Base-by-base conservation (phyloP, 495 filamentous ascomycete species). In the Ascodesmis nigricans region DNA sequence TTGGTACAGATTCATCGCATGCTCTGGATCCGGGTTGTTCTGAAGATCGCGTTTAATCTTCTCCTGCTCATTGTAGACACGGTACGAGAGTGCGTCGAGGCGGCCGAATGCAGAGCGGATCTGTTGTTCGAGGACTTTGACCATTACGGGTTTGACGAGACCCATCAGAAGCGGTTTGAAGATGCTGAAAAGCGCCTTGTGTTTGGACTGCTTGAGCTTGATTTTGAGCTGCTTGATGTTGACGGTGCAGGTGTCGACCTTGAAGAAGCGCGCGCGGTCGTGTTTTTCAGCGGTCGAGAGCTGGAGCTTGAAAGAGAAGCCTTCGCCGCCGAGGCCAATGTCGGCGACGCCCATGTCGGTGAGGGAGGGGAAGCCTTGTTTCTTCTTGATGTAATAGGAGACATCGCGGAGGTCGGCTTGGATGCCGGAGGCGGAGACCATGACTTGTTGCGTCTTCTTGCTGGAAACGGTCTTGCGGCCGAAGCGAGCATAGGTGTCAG, bases 401-500 rank as follows among this genome's bases (percentile, higher is more conserved):
- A 97, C 77, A 55, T 95, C 87, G 43, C 66, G 62, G 46, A 84
- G 55, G 41, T 83, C 78, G 64, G 76, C 76, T 59, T 97, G 87
- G 33, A 95, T 67, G 13, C 83, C 82, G 32, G 80, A 87, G 3
- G 78, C 75, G 23, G 76, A 75, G 28, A 95, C 61, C 62, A 83
- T 73, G 25, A 80, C 60, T 45, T 77, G 73, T 55, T 91, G 80
- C 53, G 73, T 71, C 44, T 67, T 72, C 60, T 70, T 80, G 67
- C 65, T 91, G 53, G 67, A 64, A 31, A 74, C 61, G 39, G 64
- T 66, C 73, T 87, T 92, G 46, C 87, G 79, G 15, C 87, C 90
- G 67, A 76, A 93, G 41, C 78, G 73, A 67, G 81, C 82, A 61
- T 91, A 91, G 59, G 93, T 91, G 58, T 97, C 84, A 51, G 68